Conservation (phyloP, 371 early-diverging fungal genomes). For the Lichtheimia ramosa region DNA sequence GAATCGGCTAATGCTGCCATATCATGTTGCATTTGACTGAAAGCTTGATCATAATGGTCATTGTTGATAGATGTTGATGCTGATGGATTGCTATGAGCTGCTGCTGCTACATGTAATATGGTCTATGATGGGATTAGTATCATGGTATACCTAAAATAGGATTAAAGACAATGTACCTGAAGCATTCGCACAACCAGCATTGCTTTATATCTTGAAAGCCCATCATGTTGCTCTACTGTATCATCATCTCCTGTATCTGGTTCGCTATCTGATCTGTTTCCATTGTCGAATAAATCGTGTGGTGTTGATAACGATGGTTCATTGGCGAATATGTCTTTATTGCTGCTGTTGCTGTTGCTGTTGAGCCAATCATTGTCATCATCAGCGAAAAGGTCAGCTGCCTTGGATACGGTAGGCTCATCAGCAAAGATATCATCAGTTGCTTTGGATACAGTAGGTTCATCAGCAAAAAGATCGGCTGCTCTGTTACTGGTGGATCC, state of each 20-base stretch:
- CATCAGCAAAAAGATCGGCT: slow-evolving; percentile 23
- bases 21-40: slow-evolving; percentile 24
- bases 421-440: slow-evolving; percentile 23
- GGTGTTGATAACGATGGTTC: slow-evolving; percentile 2
- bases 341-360: background rate
- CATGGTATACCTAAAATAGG: background rate
- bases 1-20: slow-evolving; percentile 31
- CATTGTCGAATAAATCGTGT: background rate
- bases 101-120: slow-evolving; percentile 38
- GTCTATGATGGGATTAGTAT: slow-evolving; percentile 19
- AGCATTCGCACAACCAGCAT: slow-evolving; percentile 39
- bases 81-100: slow-evolving; percentile 22
- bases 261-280: background rate
- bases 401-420: slow-evolving; percentile 6
- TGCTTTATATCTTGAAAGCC: slow-evolving; percentile 36
- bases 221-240: slow-evolving; percentile 10
- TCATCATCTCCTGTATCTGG: slow-evolving; percentile 5
- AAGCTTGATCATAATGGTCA: slow-evolving; percentile 10
- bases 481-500: slow-evolving; percentile 9
- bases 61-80: background rate
- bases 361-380: slow-evolving; percentile 9
- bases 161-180: slow-evolving; percentile 26
- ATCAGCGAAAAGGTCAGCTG: slow-evolving; percentile 26
- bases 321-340: slow-evolving; percentile 6
- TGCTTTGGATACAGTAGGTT: slow-evolving; percentile 7